Evolutionary conservation across 2,329 filamentous ascomycete species (phyloP).

Genomic region (Xylariaceae sp.): DNA sequence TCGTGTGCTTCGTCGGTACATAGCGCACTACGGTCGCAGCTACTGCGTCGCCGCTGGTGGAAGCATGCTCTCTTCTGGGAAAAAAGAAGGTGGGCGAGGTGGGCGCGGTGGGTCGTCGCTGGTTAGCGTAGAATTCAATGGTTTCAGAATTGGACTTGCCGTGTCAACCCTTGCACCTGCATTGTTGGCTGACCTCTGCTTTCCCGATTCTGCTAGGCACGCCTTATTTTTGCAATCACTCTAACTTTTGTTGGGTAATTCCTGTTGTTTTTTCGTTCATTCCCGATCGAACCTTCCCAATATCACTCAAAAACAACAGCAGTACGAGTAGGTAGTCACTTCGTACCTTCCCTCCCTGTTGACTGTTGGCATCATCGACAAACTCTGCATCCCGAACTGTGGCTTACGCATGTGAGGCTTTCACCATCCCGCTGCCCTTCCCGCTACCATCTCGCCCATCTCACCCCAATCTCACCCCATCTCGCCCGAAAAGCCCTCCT

Average conservation of each 20-base stretch:
- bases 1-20: no score
- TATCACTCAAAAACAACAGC: neutral
- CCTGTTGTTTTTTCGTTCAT: neutral
- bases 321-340: neutral
- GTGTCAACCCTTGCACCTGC: neutral
- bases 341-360: neutral
- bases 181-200: neutral
- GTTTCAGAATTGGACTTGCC: neutral
- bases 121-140: neutral
- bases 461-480: no score
- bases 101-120: neutral
- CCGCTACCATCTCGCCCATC: neutral
- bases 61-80: neutral
- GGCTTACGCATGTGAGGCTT: slow-evolving; percentile 18
- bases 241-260: neutral
- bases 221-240: neutral
- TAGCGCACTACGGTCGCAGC: no score
- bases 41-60: no score
- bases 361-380: no score
- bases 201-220: neutral
- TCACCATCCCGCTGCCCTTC: neutral
- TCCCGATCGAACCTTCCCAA: neutral
- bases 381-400: neutral
- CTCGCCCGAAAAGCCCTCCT: slow-evolving; percentile 12
- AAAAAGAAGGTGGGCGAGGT: neutral